Evolutionary conservation across 2,329 filamentous ascomycete genomes (phyloP), one percentile per base, ranked within the genome.

Genomic region (Eurotiales sp.): DNA sequence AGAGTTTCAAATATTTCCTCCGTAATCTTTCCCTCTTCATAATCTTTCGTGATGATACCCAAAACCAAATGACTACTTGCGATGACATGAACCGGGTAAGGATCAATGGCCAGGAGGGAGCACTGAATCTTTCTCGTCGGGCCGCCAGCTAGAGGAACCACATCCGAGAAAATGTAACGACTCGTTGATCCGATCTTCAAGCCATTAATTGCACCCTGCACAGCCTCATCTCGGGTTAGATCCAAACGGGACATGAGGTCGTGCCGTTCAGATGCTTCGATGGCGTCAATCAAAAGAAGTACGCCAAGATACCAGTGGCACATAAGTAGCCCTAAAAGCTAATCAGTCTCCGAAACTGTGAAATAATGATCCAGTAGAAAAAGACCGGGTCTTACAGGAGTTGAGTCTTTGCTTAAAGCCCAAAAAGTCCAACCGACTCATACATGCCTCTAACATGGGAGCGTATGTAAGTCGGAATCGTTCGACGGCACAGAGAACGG

Each of bases 91-190:
- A 29, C 14, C 3, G 42, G 42, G 15, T 22, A 32, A 5, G 42
- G 42, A 27, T 45, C 42, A 27, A 45, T 45, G 10, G 42, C 23
- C 12, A 45, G 17, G 15, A 45, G 30, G 19, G 42, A 29, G 42
- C 15, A 17, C 14, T 45, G n/a, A 45, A 8, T 7, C 25, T 10
- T 27, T 27, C 10, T 27, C 25, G 5, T 27, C 25, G 5, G 25
- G 25, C 25, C 25, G 25, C 25, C 25, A 27, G 25, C 25, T 27
- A 27, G 25, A 10, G 25, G 23, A 11, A 6, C 8, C 4, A 21
- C 30, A 2, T 32, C 7, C 25, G 15, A 21, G 6, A 5, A 4
- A 17, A 12, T 32, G 42, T 8, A 45, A 19, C 14, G 23, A 10
- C 15, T 45, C 14, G 27, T 27, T 27, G 30, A 19, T 3, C 42